A percentile compares a stretch with the other conserved stretches of the same genome.
phyloP scores from a whole-genome alignment of 202 grass and related monocot genomes.

The Saccharum hybrid region DNA sequence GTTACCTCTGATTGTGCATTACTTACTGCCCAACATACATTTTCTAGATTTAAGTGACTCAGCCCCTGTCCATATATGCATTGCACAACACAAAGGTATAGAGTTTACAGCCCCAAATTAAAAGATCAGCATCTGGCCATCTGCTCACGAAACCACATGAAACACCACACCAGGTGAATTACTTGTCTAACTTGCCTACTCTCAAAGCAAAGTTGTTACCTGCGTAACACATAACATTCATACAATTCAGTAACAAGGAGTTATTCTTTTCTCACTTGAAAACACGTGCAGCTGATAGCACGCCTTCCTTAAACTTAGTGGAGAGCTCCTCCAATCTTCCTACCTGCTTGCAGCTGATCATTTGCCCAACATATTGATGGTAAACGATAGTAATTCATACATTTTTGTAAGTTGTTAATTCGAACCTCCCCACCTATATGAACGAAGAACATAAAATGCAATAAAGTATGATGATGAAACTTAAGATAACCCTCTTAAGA shows the following conservation, averaged over 20 bases:
- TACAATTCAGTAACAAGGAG: background rate
- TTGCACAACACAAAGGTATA: background rate
- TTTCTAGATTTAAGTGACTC: background rate
- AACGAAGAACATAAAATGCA: background rate
- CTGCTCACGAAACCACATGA: background rate
- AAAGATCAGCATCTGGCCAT: background rate
- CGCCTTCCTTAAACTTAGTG: background rate
- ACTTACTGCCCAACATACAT: background rate
- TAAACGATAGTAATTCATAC: background rate
- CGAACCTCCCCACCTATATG: background rate
- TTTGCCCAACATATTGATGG: background rate
- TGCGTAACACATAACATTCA: background rate
- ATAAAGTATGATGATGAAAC: background rate
- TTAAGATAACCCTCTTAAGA: background rate
- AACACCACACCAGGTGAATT: background rate
- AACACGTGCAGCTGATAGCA: background rate
- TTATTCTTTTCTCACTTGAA: background rate
- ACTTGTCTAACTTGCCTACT: background rate
- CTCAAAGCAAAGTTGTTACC: background rate
- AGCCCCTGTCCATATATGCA: background rate
- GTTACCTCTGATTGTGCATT: conserved; percentile 1
- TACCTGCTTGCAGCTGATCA: background rate
- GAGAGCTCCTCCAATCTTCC: background rate
- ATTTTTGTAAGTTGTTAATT: background rate
- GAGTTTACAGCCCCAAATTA: background rate